These are phyloP conservation scores for Wickerhamomyces sp. DNA, from an alignment of 1,139 yeast species.

Conservation along the genomic window DNA sequence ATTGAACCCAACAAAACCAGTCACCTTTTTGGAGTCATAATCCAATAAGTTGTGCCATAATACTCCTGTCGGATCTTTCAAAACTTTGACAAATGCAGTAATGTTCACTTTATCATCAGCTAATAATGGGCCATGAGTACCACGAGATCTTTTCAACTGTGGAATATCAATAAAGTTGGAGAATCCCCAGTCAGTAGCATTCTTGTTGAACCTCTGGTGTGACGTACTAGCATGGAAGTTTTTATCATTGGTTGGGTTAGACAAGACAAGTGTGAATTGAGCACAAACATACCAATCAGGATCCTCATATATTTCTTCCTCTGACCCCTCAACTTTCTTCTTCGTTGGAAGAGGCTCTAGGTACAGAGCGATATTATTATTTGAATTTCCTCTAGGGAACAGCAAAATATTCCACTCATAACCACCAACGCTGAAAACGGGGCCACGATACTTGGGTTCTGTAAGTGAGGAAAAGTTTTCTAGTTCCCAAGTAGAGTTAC, in stretches of 20 bases:
- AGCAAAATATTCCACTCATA: constrained; percentile 70
- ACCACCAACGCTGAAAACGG: constrained; percentile 60
- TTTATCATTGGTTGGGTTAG: constrained; percentile 73
- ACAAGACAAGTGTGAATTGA: constrained; percentile 80
- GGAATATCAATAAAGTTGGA: constrained; percentile 65
- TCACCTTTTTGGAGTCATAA: constrained; percentile 80
- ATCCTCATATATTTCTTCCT: constrained; percentile 33
- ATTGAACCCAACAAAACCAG: constrained; percentile 89
- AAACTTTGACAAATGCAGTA: constrained; percentile 70
- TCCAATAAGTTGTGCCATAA: constrained; percentile 85
- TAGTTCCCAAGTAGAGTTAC: constrained; percentile 67
- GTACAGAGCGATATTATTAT: constrained; percentile 52
- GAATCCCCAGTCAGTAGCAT: constrained; percentile 96
- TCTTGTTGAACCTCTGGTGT: constrained; percentile 69
- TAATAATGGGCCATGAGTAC: constrained; percentile 35
- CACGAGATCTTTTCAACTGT: constrained; percentile 35
- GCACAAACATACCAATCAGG: constrained; percentile 82
- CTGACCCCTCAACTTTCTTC: constrained; percentile 22
- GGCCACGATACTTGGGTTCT: constrained; percentile 42
- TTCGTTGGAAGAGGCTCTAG: constrained; percentile 42
- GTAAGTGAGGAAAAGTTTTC: constrained; percentile 55
- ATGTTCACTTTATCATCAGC: constrained; percentile 60
- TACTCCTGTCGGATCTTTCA: constrained; percentile 90
- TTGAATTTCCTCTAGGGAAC: constrained; percentile 70
- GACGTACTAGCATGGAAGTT: constrained; percentile 64